Evolutionary conservation across 1,284 basidiomycete species (phyloP), one percentile per base, ranked within the genome.

Genomic region (Pseudozyma sp.): DNA sequence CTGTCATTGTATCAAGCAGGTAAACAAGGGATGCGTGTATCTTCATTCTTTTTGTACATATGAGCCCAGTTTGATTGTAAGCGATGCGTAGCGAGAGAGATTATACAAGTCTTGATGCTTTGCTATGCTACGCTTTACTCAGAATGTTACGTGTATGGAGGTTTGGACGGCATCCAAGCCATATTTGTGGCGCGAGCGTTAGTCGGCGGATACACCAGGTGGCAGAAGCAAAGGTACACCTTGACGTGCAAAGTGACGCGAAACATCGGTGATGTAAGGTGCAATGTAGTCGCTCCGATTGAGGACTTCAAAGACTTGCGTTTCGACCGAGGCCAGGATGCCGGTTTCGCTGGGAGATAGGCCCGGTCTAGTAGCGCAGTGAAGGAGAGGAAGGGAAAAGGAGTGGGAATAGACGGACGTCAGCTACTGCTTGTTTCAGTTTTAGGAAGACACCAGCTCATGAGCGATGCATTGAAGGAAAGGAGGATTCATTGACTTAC

Each of bases 251-350:
- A 79, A 71, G 59, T 78, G 73, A 13, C 76, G 61, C 25, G 77
- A 78, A 18, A 79, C 18, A 18, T 77, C 73, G 31, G 77, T 79
- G 44, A 79, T 76, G 52, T 75, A 66, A 13, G 77, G 68, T 5
- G 74, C 75, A 2, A 39, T 60, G 42, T 69, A 79, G 5, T 65
- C 47, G 45, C 2, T 16, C 9, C 72, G 36, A 19, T 63, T 44
- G 43, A 78, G 66, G 13, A 79, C 76, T 11, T 72, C 56, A n/a
- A 79, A 76, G 14, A 60, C 25, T 5, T 70, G 40, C 5, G 75
- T 77, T 36, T 64, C 49, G 11, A 64, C 57, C 6, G 52, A 51
- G 10, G 70, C 70, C 10, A 78, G 42, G 2, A 58, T 8, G 16
- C 65, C 61, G 3, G 49, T 21, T 12, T 58, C 52, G 4, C 49